phyloP scores from a whole-genome alignment of 345 rosid genomes.

The Acer negundo region DNA sequence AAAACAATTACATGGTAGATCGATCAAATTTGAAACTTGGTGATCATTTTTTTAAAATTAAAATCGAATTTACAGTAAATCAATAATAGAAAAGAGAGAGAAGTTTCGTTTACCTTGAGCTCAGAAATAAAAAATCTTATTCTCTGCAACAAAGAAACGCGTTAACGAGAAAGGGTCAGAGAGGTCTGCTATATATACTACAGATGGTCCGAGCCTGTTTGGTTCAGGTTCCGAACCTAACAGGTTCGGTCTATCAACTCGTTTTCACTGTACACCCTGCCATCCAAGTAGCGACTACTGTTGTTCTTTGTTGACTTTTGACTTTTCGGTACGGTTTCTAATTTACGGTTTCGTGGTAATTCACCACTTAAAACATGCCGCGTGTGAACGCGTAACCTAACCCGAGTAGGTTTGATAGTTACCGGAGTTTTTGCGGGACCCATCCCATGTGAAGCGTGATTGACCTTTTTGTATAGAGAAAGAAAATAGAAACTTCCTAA shows the following conservation, averaged over 20 bases:
- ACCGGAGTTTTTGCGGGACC: background rate
- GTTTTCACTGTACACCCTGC: background rate
- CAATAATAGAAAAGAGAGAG: background rate
- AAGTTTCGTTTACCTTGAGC: background rate
- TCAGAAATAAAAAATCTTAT: background rate
- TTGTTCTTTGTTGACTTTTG: conserved; percentile 11
- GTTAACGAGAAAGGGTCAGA: background rate
- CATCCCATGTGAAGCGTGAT: background rate
- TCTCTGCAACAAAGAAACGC: background rate
- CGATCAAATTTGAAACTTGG: too few relatives aligned
- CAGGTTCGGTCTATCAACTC: background rate
- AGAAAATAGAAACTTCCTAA: too few relatives aligned
- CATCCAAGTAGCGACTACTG: background rate
- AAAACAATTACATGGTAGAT: too few relatives aligned
- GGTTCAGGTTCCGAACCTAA: background rate
- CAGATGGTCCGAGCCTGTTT: background rate
- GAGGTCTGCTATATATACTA: background rate
- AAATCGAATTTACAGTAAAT: background rate
- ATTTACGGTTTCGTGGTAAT: background rate
- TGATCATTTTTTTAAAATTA: too few relatives aligned
- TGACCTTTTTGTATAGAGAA: background rate
- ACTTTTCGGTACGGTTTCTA: background rate
- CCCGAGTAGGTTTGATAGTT: background rate
- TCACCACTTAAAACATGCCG: background rate
- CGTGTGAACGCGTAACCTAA: background rate